phyloP scores from a whole-genome alignment of 345 rosid genomes.

The Brassica rapa region DNA sequence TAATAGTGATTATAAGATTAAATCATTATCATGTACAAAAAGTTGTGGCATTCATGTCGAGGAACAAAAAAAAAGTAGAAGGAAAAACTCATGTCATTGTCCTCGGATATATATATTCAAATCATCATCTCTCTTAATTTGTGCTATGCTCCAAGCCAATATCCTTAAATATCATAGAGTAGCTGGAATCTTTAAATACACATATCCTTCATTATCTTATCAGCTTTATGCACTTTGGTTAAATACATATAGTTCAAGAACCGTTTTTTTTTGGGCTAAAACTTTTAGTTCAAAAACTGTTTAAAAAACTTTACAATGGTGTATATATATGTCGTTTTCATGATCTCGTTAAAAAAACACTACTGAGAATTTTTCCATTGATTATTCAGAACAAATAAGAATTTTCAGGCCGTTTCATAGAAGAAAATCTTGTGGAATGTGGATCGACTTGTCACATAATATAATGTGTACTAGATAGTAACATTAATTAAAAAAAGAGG shows the following conservation, averaged over 20 bases:
- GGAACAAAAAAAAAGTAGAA: not conserved
- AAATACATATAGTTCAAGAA: not conserved
- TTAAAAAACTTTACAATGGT: not conserved
- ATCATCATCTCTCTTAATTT: not conserved
- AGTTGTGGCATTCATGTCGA: conserved; percentile 33
- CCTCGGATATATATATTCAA: not conserved
- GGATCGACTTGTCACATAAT: conserved; percentile 8
- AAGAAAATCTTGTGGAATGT: conserved; percentile 8
- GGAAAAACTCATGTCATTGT: not conserved
- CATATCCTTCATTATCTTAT: not conserved
- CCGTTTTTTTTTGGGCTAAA: no score
- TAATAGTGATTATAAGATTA: not conserved
- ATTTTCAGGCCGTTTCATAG: conserved; percentile 8
- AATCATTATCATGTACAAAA: conserved; percentile 15
- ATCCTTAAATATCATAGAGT: not conserved
- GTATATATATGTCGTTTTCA: not conserved
- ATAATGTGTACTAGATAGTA: conserved; percentile 1
- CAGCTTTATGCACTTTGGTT: not conserved
- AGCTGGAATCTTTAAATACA: not conserved
- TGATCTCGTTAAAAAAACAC: no score
- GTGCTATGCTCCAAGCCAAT: not conserved
- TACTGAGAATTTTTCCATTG: no score
- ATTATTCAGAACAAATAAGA: not conserved
- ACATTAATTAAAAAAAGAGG: not conserved
- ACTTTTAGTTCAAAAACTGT: not conserved